A percentile compares a stretch with the other conserved stretches of the same genome.
phyloP scores from a whole-genome alignment of 495 filamentous ascomycete genomes.

The Extremus antarcticus region DNA sequence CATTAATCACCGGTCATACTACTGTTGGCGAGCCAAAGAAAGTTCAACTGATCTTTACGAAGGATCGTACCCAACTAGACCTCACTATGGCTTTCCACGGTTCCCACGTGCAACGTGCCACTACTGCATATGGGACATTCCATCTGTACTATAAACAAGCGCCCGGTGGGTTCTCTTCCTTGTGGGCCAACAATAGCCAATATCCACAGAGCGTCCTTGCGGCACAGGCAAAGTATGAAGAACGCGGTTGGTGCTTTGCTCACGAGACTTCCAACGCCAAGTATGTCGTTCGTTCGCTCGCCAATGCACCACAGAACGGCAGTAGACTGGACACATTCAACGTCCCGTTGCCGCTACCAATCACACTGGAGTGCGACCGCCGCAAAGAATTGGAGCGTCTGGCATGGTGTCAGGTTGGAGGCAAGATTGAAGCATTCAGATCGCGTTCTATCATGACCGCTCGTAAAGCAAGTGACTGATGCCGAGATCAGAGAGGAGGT shows the following conservation, averaged over 20 bases:
- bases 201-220: neutral
- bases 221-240: neutral
- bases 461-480: no score
- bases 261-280: neutral
- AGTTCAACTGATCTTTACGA: neutral
- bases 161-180: neutral
- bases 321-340: neutral
- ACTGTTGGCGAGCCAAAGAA: neutral
- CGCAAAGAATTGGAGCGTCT: neutral
- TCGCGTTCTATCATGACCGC: no score
- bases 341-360: neutral
- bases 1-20: neutral
- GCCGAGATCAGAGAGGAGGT: no score
- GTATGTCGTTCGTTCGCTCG: neutral
- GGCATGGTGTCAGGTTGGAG: neutral
- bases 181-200: neutral
- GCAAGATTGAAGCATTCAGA: neutral
- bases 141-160: neutral
- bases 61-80: neutral
- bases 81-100: neutral
- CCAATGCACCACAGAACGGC: neutral
- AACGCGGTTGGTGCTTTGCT: neutral
- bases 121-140: neutral
- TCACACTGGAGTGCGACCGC: neutral
- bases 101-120: neutral